Evolutionary conservation across 495 filamentous ascomycete species (phyloP).

Genomic region (Schizothecium vesticola): DNA sequence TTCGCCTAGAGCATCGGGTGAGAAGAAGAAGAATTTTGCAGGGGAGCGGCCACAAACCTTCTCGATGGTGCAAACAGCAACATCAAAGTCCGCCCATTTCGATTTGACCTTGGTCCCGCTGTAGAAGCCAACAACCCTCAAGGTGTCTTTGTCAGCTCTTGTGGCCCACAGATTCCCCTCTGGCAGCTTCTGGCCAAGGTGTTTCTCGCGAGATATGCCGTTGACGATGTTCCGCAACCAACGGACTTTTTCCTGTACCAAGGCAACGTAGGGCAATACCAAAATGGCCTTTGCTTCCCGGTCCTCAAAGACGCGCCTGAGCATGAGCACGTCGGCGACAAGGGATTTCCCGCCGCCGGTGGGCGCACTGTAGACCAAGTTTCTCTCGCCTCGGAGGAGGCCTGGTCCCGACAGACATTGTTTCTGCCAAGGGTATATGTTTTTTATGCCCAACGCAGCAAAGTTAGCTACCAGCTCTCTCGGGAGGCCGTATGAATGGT

Average conservation of each 20-base stretch:
- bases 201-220: conserved; percentile 49
- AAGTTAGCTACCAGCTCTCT: conserved; percentile 59
- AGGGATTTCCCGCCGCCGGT: conserved; percentile 80
- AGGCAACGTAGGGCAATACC: conserved; percentile 75
- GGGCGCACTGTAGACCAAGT: conserved; percentile 79
- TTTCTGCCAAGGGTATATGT: conserved; percentile 81
- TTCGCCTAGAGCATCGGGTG: conserved; percentile 53
- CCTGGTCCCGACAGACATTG: conserved; percentile 67
- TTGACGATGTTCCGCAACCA: conserved; percentile 68
- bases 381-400: conserved; percentile 58
- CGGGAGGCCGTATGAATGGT: conserved; percentile 62
- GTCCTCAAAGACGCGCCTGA: conserved; percentile 64
- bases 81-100: conserved; percentile 70
- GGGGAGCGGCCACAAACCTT: conserved; percentile 48
- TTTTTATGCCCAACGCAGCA: conserved; percentile 54
- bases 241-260: conserved; percentile 77
- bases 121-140: conserved; percentile 70
- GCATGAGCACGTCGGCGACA: conserved; percentile 68
- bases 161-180: conserved; percentile 35
- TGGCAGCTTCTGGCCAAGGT: conserved; percentile 14
- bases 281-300: conserved; percentile 64
- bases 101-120: conserved; percentile 62
- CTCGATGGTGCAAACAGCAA: conserved; percentile 78
- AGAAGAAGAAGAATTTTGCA: background rate
- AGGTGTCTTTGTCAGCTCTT: conserved; percentile 40